These are phyloP conservation scores for Themeda triandra DNA, from an alignment of 176 grass and related monocot genomes.

Conservation along the genomic window DNA sequence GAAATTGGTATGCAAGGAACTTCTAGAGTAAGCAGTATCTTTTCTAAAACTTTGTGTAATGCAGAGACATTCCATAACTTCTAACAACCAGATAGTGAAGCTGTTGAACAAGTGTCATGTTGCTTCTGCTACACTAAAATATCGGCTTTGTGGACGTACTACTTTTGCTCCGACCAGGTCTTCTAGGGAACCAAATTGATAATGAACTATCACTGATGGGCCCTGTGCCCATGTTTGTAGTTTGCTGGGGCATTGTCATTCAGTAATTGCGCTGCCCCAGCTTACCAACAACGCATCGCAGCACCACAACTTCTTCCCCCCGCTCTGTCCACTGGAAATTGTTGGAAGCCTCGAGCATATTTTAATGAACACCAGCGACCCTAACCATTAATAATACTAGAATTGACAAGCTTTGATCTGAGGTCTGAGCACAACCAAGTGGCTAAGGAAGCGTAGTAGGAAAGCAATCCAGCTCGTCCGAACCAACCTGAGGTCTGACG, in stretches of 20 bases:
- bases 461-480: not conserved
- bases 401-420: not conserved
- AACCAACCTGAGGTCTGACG: conserved; percentile 88
- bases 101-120: not conserved
- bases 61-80: not conserved
- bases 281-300: not conserved
- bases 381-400: not conserved
- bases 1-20: not conserved
- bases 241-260: not conserved
- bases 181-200: not conserved
- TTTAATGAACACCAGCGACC: not conserved
- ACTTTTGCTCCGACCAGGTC: not conserved
- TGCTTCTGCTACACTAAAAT: conserved; percentile 9
- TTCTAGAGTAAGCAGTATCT: not conserved
- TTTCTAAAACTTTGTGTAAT: not conserved
- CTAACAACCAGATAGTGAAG: not conserved
- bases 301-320: not conserved
- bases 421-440: not conserved
- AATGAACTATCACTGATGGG: not conserved
- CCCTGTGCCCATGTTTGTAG: not conserved
- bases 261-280: not conserved
- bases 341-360: not conserved
- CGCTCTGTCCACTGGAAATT: not conserved
- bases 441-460: not conserved
- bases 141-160: not conserved